phyloP scores from a whole-genome alignment of 192 early-diverging fungal genomes.

The Coemansia sp. region DNA sequence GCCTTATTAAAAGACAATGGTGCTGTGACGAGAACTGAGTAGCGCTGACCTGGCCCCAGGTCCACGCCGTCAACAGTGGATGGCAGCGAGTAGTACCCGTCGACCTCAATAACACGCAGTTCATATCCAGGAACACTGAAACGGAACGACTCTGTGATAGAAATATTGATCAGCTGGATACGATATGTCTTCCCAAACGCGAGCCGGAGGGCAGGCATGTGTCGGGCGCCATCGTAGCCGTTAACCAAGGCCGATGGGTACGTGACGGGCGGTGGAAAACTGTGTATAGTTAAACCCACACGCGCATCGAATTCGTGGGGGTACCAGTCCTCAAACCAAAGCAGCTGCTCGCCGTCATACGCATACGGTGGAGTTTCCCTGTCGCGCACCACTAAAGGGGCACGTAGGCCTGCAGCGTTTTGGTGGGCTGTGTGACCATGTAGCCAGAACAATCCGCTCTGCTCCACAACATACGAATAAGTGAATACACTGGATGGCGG shows the following conservation, averaged over 20 bases:
- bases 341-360: constrained; percentile 59
- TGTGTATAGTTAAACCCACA: constrained; percentile 41
- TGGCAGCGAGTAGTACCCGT: constrained; percentile 62
- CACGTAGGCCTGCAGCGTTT: constrained; percentile 77
- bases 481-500: constrained; percentile 61
- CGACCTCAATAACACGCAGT: constrained; percentile 74
- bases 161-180: constrained; percentile 73
- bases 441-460: constrained; percentile 76
- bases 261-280: constrained; percentile 56
- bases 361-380: constrained; percentile 42
- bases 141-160: constrained; percentile 65
- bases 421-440: constrained; percentile 67
- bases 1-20: constrained; percentile 10
- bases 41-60: constrained; percentile 67
- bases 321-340: constrained; percentile 71
- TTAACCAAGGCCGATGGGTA: constrained; percentile 24
- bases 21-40: constrained; percentile 67
- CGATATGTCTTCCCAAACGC: constrained; percentile 75
- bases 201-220: constrained; percentile 56
- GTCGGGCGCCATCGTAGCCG: constrained; percentile 48
- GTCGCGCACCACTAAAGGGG: constrained; percentile 65
- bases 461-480: constrained; percentile 57
- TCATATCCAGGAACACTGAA: constrained; percentile 73
- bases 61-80: constrained; percentile 57
- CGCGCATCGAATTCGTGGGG: constrained; percentile 19